These are phyloP conservation scores for Adansonia madagascariensis DNA, from an alignment of 441 rosid species.

Conservation along the genomic window DNA sequence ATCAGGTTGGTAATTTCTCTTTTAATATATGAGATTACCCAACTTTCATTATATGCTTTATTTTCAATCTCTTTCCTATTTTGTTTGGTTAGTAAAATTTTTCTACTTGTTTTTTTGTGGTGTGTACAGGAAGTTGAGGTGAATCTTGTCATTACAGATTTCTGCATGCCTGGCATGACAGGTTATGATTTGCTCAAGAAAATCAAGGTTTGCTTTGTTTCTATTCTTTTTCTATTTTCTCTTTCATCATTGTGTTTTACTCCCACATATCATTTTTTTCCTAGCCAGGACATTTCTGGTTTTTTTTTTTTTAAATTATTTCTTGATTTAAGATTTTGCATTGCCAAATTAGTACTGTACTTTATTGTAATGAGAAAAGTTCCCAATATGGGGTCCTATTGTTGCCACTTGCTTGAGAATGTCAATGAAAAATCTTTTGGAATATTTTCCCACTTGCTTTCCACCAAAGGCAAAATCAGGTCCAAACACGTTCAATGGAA, in stretches of 20 bases:
- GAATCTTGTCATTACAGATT: slow-evolving; percentile 68
- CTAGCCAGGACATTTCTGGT: background rate
- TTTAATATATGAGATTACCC: background rate
- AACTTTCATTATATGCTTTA: background rate
- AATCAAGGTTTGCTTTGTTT: slow-evolving; percentile 56
- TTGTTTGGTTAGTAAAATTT: slow-evolving; percentile 10
- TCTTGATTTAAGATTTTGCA: slow-evolving; percentile 3
- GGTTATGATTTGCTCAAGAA: slow-evolving; percentile 76
- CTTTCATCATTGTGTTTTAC: slow-evolving; percentile 31
- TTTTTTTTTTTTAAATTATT: background rate
- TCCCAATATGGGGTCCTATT: slow-evolving; percentile 21
- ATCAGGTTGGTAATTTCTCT: slow-evolving; percentile 42
- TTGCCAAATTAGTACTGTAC: slow-evolving; percentile 3
- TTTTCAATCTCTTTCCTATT: background rate
- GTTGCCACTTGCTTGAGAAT: slow-evolving; percentile 39
- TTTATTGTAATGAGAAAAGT: background rate
- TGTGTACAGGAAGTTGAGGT: slow-evolving; percentile 56
- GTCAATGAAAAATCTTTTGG: slow-evolving; percentile 37
- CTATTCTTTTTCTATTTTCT: slow-evolving; percentile 17
- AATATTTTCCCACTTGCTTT: slow-evolving; percentile 44
- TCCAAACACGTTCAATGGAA: slow-evolving; percentile 10
- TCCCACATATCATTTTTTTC: slow-evolving; percentile 1
- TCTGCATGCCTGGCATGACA: slow-evolving; percentile 81
- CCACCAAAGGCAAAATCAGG: slow-evolving; percentile 23
- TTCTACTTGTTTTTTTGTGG: slow-evolving; percentile 16